Conservation (phyloP, 805 yeast species). For the Spathaspora gorwiae region DNA sequence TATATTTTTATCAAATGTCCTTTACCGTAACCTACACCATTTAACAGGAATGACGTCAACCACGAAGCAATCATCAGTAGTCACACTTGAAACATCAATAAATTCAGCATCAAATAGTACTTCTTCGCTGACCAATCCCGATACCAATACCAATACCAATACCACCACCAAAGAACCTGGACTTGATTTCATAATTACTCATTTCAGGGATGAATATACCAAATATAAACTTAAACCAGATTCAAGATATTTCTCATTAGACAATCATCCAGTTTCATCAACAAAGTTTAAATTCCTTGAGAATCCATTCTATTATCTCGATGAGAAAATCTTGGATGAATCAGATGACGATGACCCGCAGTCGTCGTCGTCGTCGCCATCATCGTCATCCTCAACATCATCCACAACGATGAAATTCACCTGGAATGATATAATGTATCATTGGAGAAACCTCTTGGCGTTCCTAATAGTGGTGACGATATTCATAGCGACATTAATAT, state of each 20-base stretch:
- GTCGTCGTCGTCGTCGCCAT: not conserved
- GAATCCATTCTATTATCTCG: constrained; percentile 10
- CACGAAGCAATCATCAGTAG: no score
- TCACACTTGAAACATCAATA: no score
- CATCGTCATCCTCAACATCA: no score
- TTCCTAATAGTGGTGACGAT: not conserved
- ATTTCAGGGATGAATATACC: not conserved
- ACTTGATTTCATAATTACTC: not conserved
- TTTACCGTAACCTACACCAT: no score
- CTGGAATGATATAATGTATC: not conserved
- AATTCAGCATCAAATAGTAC: no score
- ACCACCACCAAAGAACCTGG: no score
- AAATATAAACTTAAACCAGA: not conserved
- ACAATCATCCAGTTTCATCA: not conserved
- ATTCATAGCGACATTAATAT: not conserved
- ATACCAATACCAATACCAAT: no score
- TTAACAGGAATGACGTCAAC: no score
- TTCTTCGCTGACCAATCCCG: no score
- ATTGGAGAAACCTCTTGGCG: not conserved
- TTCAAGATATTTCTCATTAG: not conserved
- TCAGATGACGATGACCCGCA: not conserved
- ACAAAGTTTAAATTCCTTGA: constrained; percentile 1
- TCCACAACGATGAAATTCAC: not conserved
- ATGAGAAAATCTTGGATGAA: constrained; percentile 13
- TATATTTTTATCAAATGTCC: no score